Conservation (phyloP, 345 rosid genomes). For the Murraya koenigii region DNA sequence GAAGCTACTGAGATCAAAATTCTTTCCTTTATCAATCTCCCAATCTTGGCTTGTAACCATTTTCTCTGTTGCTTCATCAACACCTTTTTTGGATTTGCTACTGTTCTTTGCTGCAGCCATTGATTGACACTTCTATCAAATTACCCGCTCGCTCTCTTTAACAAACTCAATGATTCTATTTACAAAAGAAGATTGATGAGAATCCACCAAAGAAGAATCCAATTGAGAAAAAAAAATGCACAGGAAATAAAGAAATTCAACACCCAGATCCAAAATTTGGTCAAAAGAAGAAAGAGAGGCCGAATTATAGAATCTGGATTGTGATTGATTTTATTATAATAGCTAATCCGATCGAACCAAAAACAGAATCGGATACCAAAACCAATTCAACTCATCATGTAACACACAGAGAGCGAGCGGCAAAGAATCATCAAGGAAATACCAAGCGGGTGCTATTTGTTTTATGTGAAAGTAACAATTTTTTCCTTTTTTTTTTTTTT, state of each 20-base stretch:
- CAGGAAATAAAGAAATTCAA: background rate
- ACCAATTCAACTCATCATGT: constrained; percentile 14
- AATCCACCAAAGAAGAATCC: background rate
- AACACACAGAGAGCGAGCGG: constrained; percentile 34
- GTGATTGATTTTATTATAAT: constrained; percentile 17
- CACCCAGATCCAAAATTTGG: constrained; percentile 30
- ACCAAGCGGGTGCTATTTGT: constrained; percentile 2
- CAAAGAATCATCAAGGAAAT: background rate
- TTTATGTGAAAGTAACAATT: background rate
- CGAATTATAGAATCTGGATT: constrained; percentile 26
- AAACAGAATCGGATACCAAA: constrained; percentile 49
- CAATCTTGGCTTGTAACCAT: constrained; percentile 30
- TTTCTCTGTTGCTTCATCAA: constrained; percentile 33
- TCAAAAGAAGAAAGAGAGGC: constrained; percentile 22
- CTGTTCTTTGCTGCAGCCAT: constrained; percentile 49
- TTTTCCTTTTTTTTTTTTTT: background rate
- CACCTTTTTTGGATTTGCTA: constrained; percentile 49
- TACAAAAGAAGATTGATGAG: background rate
- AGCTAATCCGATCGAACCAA: constrained; percentile 34
- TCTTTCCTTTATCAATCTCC: constrained; percentile 42
- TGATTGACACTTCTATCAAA: background rate
- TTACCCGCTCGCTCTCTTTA: constrained; percentile 37
- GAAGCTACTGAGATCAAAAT: constrained; percentile 20
- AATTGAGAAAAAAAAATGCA: background rate
- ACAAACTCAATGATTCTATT: background rate